phyloP scores from a whole-genome alignment of 2,329 filamentous ascomycete species.

The Emericellopsis cladophorae region DNA sequence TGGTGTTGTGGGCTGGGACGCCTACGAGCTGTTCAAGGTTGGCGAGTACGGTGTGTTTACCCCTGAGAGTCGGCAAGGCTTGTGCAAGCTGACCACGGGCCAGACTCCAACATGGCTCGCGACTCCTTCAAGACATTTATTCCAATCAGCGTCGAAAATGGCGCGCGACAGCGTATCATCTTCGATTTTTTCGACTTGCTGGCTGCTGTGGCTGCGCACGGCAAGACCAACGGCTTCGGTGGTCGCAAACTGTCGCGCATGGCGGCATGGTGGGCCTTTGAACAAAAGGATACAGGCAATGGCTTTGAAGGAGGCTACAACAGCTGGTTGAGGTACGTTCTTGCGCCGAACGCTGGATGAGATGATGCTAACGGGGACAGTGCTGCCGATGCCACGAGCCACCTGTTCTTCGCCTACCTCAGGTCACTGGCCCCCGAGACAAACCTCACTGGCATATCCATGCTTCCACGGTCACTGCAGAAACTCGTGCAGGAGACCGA shows the following conservation, averaged over 20 bases:
- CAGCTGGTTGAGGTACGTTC: conserved; percentile 62
- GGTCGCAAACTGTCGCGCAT: conserved; percentile 89
- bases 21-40: conserved; percentile 89
- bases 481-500: conserved; percentile 84
- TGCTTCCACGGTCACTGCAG: conserved; percentile 81
- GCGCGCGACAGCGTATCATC: conserved; percentile 75
- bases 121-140: conserved; percentile 96
- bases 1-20: conserved; percentile 92
- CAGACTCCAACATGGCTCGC: conserved; percentile 82
- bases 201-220: conserved; percentile 80
- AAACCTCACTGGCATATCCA: conserved; percentile 65
- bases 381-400: conserved; percentile 88
- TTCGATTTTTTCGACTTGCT: conserved; percentile 95
- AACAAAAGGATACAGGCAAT: conserved; percentile 72
- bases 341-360: too few relatives aligned
- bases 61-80: conserved; percentile 2
- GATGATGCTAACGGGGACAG: conserved; percentile 25
- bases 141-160: conserved; percentile 81
- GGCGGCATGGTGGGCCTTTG: conserved; percentile 98
- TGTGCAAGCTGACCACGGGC: conserved; percentile 8
- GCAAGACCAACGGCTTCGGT: conserved; percentile 84
- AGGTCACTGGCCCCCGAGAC: conserved; percentile 78
- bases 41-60: conserved; percentile 67
- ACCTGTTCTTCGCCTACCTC: conserved; percentile 95
- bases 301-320: conserved; percentile 94